Conservation (phyloP, 176 grass and related monocot genomes). For the Zea luxurians region DNA sequence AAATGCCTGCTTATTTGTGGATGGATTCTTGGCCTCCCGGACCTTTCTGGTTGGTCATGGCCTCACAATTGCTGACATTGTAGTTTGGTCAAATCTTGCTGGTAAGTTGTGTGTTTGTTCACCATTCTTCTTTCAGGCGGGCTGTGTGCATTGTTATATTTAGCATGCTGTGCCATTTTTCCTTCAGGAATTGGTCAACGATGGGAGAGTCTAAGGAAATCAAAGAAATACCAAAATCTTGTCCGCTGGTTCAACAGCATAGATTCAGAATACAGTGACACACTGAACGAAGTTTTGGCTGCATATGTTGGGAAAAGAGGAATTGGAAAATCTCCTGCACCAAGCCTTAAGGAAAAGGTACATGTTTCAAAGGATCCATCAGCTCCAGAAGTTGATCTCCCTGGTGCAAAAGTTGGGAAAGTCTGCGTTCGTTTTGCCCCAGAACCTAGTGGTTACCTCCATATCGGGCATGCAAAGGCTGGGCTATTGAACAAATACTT, state of each 20-base stretch:
- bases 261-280: conserved; percentile 38
- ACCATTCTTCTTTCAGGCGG: background rate
- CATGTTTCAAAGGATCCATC: conserved; percentile 49
- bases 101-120: conserved; percentile 35
- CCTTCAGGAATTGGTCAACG: conserved; percentile 69
- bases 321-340: conserved; percentile 75
- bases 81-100: conserved; percentile 70
- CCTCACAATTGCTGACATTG: conserved; percentile 71
- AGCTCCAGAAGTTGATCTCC: conserved; percentile 72
- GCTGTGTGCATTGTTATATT: background rate
- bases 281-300: conserved; percentile 57
- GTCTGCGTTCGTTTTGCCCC: conserved; percentile 87
- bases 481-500: conserved; percentile 84
- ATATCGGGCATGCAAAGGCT: conserved; percentile 90
- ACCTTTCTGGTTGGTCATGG: conserved; percentile 70
- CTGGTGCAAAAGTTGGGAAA: conserved; percentile 78
- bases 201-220: conserved; percentile 89
- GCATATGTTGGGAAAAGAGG: conserved; percentile 82
- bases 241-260: conserved; percentile 77
- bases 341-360: conserved; percentile 52
- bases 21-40: conserved; percentile 52
- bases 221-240: conserved; percentile 75
- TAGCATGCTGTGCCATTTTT: background rate
- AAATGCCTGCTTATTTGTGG: conserved; percentile 52
- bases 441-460: conserved; percentile 86